Evolutionary conservation across 2,329 filamentous ascomycete genomes (phyloP), one percentile per base, ranked within the genome.

Genomic region (Ophiostoma triangulosporum): DNA sequence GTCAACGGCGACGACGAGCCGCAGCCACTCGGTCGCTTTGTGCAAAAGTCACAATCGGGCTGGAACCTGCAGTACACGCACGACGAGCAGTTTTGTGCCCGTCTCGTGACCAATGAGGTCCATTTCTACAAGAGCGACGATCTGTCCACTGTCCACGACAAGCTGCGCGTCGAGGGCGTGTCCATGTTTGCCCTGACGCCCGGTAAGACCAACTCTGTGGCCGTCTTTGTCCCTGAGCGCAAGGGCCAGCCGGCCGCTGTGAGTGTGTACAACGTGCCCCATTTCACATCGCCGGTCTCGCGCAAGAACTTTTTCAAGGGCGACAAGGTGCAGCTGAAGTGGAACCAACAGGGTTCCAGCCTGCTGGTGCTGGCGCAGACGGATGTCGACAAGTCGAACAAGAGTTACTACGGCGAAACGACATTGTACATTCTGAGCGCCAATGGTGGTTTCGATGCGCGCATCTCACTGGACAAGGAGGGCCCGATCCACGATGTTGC

Each of bases 301-400:
- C 91, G 97, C 68, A 98, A 98, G 82, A 96, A 86, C 1, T 98
- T 98, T 67, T 98, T 89, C 81, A 98, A 98, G 74, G 90, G 90
- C 59, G 93, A 98, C 75, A 97, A 97, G 74, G 91, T 98, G 48
- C 89, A 96, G 70, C 74, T 98, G 65, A 96, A 96, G 74, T 98
- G 93, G 93, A 98, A 98, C 70, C 80, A 84, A 60, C 76, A 88
- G 57, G 93, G 93, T 52, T 95, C 90, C 35, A 91, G 84, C 66
- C 70, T 97, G 65, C 86, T 98, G 64, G 91, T 97, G 60, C 80
- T 98, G 63, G 91, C 93, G 54, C 90, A 97, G 73, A 98, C 93
- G 31, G 93, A 98, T 58, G 93, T 97, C 52, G 93, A 98, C 71
- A 94, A 93, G 73, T 89, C 89, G 55, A 94, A 94, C 70, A 97